Conservation (phyloP, 1,284 basidiomycete species). For the Cutaneotrichosporon cavernicola region DNA sequence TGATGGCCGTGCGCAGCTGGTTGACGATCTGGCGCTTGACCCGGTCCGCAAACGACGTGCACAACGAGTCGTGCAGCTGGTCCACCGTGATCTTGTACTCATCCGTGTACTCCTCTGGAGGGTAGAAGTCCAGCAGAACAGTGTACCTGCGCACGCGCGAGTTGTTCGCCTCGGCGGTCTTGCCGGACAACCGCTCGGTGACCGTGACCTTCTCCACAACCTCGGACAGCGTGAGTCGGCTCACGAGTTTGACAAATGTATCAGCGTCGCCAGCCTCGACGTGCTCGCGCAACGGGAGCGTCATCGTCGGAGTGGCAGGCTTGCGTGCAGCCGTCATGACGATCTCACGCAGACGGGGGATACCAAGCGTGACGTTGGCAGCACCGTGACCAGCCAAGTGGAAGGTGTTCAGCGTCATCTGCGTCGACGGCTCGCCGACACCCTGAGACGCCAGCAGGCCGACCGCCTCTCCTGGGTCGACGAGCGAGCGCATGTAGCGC, state of each 20-base stretch:
- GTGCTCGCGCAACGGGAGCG: conserved; percentile 65
- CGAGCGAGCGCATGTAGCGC: conserved; percentile 87
- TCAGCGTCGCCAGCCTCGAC: conserved; percentile 64
- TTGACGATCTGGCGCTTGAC: conserved; percentile 81
- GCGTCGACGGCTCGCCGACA: conserved; percentile 97
- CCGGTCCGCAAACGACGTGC: conserved; percentile 73
- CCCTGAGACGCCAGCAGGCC: conserved; percentile 97
- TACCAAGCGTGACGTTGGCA: conserved; percentile 98
- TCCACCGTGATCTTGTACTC: conserved; percentile 78
- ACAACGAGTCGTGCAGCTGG: conserved; percentile 74
- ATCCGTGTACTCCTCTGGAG: conserved; percentile 73
- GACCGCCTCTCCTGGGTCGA: conserved; percentile 97
- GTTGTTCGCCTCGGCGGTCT: conserved; percentile 59
- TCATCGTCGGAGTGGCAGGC: conserved; percentile 99
- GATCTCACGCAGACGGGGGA: conserved; percentile 96
- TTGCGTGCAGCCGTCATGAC: conserved; percentile 98
- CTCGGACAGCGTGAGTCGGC: conserved; percentile 82
- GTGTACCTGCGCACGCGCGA: conserved; percentile 76
- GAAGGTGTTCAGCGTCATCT: conserved; percentile 99
- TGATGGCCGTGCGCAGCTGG: conserved; percentile 83
- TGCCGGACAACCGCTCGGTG: conserved; percentile 69
- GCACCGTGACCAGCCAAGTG: conserved; percentile 99
- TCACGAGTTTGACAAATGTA: conserved; percentile 86
- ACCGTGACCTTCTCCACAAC: conserved; percentile 83
- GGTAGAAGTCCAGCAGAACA: conserved; percentile 83